Conservation (phyloP, 306 rosid species). For the Vigna unguiculata region DNA sequence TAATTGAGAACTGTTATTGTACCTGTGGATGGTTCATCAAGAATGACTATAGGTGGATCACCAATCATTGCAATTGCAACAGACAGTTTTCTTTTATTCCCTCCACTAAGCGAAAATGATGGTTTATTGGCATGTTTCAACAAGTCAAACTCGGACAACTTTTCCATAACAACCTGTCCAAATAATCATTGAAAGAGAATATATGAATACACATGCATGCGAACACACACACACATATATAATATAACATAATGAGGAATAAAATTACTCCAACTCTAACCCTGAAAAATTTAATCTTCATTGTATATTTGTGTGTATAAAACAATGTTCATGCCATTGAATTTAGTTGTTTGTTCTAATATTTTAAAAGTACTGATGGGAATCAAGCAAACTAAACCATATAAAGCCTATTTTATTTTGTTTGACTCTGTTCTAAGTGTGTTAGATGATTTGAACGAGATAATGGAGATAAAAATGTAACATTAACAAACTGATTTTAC, state of each 20-base stretch:
- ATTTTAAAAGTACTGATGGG: background rate
- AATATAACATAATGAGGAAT: too few relatives aligned
- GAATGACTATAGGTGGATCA: constrained; percentile 96
- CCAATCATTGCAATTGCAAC: constrained; percentile 98
- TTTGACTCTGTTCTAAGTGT: background rate
- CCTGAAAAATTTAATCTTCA: too few relatives aligned
- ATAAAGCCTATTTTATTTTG: constrained; percentile 16
- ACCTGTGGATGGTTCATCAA: constrained; percentile 99
- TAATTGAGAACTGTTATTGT: constrained; percentile 12
- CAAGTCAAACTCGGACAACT: constrained; percentile 89
- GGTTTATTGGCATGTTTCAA: constrained; percentile 89
- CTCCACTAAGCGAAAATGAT: constrained; percentile 91
- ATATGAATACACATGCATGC: background rate
- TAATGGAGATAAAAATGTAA: too few relatives aligned
- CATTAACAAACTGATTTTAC: too few relatives aligned
- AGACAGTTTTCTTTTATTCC: constrained; percentile 94
- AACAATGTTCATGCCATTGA: background rate
- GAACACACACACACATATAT: too few relatives aligned
- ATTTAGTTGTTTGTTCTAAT: background rate
- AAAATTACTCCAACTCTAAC: too few relatives aligned
- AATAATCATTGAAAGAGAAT: constrained; percentile 41
- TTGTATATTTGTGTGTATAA: background rate
- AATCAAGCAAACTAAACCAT: constrained; percentile 15
- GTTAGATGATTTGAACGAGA: too few relatives aligned
- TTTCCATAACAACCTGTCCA: constrained; percentile 90